Evolutionary conservation across 805 yeast species (phyloP), one percentile per base, ranked within the genome.

Genomic region (Candida michaelii): DNA sequence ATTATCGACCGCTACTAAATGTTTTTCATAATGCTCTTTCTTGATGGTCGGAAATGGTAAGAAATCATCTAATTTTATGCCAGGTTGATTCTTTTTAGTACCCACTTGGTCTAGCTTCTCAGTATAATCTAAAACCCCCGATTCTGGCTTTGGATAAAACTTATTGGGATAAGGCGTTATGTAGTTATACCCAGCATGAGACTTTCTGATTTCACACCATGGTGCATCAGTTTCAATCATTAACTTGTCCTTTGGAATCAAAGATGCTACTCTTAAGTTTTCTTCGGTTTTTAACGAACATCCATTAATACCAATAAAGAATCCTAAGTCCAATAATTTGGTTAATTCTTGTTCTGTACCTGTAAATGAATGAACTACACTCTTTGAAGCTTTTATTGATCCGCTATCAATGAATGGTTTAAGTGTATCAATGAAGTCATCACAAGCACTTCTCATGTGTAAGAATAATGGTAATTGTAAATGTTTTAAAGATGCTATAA

Each of bases 171-270:
- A 76, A 7, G 66, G 55, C 0, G 80, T 63, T 23, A 89, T 58
- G 47, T 69, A 74, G 48, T 77, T 66, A 62, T 77, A 80, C 12
- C 93, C 77, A 2, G 89, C 88, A 59, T 89, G 96, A 8, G 93
- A 75, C 50, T 79, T 85, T 45, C 95, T 73, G 35, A 93, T 79
- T 57, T 90, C 98, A 67, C 99, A 93, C 99, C 99, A 93, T 1
- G 99, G 99, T 3, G 97, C 89, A 64, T 93, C 99, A 0, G 97
- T 91, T 59, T 93, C 99, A 8, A 93, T 76, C 74, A 91, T 63
- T 32, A 93, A 60, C 53, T 73, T 76, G 4, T 81, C 79, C 7
- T 80, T 54, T 0, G 98, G 98, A n/a, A 93, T 76, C 17, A 59
- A 54, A 31, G 67, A 64, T 0, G 83, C 88, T 17, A 83, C 89